phyloP scores from a whole-genome alignment of 2,329 filamentous ascomycete genomes.

The Aspergillus aculeatus region DNA sequence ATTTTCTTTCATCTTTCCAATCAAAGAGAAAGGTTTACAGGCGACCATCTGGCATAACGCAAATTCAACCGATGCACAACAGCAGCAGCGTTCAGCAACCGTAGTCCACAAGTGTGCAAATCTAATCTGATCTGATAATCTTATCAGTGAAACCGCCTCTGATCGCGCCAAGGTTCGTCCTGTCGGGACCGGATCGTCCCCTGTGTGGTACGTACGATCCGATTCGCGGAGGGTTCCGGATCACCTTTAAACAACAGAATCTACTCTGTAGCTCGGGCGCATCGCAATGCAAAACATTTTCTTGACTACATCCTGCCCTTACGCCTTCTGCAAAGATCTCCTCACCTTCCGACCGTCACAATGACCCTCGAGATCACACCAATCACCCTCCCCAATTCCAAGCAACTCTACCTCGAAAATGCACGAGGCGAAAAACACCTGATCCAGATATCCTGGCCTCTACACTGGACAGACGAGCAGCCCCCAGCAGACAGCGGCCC shows the following conservation, averaged over 20 bases:
- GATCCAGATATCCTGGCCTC: conserved; percentile 24
- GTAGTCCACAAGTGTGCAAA: background rate
- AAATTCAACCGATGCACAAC: background rate
- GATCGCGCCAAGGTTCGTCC: background rate
- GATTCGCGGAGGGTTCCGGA: background rate
- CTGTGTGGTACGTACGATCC: background rate
- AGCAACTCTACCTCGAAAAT: conserved; percentile 20
- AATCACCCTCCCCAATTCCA: conserved; percentile 14
- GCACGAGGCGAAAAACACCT: conserved; percentile 16
- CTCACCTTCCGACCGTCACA: background rate
- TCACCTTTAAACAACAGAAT: background rate
- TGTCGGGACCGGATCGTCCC: background rate
- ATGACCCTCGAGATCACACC: background rate
- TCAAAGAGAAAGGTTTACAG: too few relatives aligned
- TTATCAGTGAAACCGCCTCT: background rate
- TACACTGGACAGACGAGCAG: conserved; percentile 14
- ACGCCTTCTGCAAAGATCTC: too few relatives aligned
- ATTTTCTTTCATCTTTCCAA: too few relatives aligned
- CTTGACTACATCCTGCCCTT: too few relatives aligned
- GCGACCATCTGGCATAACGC: too few relatives aligned
- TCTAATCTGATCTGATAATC: background rate
- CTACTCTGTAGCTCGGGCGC: too few relatives aligned
- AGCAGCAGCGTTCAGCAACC: background rate
- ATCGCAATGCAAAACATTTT: too few relatives aligned
- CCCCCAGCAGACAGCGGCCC: conserved; percentile 1